Evolutionary conservation across 2,329 filamentous ascomycete genomes (phyloP).

Genomic region (Phialophora chinensis): DNA sequence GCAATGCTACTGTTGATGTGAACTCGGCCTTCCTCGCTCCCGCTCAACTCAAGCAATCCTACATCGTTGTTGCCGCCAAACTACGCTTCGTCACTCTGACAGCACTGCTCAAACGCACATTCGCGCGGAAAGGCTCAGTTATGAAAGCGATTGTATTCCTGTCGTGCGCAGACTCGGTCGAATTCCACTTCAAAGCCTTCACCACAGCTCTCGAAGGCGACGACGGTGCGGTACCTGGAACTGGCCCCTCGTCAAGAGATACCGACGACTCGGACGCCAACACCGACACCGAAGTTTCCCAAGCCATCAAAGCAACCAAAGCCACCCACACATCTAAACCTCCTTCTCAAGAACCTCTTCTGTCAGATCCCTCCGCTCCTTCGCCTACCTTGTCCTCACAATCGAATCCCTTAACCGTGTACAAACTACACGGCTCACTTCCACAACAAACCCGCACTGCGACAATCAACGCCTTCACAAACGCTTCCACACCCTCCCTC

Average conservation of each 20-base stretch:
- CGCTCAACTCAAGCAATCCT: constrained; percentile 91
- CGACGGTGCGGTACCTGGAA: constrained; percentile 38
- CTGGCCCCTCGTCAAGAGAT: neutral
- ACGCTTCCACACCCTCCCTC: constrained; percentile 75
- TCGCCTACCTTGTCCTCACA: constrained; percentile 75
- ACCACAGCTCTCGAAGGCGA: constrained; percentile 48
- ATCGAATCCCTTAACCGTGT: constrained; percentile 77
- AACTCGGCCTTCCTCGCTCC: constrained; percentile 76
- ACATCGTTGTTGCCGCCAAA: constrained; percentile 85
- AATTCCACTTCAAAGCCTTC: constrained; percentile 92
- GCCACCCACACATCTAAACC: neutral
- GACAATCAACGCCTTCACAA: constrained; percentile 80
- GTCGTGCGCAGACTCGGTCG: constrained; percentile 93
- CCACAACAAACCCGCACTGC: constrained; percentile 85
- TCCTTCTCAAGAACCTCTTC: neutral
- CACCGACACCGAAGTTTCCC: constrained; percentile 29
- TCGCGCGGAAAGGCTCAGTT: constrained; percentile 84
- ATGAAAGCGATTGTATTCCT: constrained; percentile 99
- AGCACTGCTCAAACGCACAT: constrained; percentile 82
- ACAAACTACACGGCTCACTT: constrained; percentile 90
- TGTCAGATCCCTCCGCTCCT: constrained; percentile 58
- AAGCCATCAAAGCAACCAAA: constrained; percentile 10
- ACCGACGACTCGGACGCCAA: constrained; percentile 14
- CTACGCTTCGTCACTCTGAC: constrained; percentile 86
- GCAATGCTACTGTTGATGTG: constrained; percentile 54